Evolutionary conservation across 2,329 filamentous ascomycete genomes (phyloP), one percentile per base, ranked within the genome.

Genomic region (Karstenula rhodostoma): DNA sequence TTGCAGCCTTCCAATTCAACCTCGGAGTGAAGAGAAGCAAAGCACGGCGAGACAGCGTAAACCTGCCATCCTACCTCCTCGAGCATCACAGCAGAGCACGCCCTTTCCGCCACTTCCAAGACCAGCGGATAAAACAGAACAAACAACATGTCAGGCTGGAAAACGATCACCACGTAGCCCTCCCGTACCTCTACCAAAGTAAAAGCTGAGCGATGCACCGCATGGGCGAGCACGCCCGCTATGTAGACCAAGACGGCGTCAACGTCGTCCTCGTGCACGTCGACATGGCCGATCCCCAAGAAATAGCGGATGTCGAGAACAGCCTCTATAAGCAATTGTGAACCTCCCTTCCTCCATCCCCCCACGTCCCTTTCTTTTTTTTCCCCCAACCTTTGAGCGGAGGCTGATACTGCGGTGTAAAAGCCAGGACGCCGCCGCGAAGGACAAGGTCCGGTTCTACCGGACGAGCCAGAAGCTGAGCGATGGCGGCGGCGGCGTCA

Each of bases 191-290:
- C 8, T 13, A 15, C 12, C 10, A 40, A 13, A 17, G 35, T 3
- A 17, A 40, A 6, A n/a, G 13, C 15, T n/a, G 4, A 40, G 5
- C 10, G 17, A 27, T 10, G 13, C 22, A 27, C 42, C 50, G 57
- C 22, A 46, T 53, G 49, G 57, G 40, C 32, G 22, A 54, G 13
- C 48, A 55, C 42, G 47, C 33, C 53, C 58, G 58, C 47, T 60
- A 57, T 40, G 46, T 49, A 33, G 56, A 52, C 29, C 58, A 60
- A 43, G 44, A 55, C 15, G 58, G 58, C 25, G 53, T 60, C 58
- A 60, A 60, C 42, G 58, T 60, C 47, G 50, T 60, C 19, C 22
- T 19, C 10, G n/a, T 60, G 19, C 33, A 37, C 40, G 58, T 57
- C 13, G 47, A 48, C 9, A 40, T 51, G 19, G 58, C 58, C 1